A percentile compares a stretch with the other conserved stretches of the same genome.
phyloP scores from a whole-genome alignment of 2,329 filamentous ascomycete genomes.

The Trichoderma semiorbis region DNA sequence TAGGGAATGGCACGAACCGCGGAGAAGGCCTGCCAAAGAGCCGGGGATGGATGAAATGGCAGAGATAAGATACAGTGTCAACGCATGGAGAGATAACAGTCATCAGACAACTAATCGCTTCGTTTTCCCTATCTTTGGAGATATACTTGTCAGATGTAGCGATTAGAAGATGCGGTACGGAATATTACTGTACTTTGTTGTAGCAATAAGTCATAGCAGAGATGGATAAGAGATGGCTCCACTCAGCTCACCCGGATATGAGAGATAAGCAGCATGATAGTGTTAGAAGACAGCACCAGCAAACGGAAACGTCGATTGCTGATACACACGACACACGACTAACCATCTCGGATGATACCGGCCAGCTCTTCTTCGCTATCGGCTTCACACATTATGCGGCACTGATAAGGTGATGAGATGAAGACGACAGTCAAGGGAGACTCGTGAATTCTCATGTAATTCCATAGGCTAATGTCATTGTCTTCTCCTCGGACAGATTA shows the following conservation, averaged over 20 bases:
- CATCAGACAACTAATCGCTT: conserved; percentile 2
- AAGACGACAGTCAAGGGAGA: neutral
- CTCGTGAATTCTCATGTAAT: neutral
- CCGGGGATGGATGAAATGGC: neutral
- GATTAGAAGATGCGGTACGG: neutral
- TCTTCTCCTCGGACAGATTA: neutral
- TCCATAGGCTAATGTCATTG: neutral
- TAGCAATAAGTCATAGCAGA: neutral
- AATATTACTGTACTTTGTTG: neutral
- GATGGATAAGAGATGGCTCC: neutral
- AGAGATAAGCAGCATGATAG: neutral
- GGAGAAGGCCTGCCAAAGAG: neutral
- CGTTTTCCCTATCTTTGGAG: neutral
- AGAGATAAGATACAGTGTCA: conserved; percentile 5
- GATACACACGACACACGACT: neutral
- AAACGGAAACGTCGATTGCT: neutral
- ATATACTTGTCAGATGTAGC: neutral
- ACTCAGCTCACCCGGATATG: neutral
- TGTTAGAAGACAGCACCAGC: neutral
- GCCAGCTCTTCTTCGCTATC: neutral
- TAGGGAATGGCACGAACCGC: neutral
- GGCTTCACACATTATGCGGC: neutral
- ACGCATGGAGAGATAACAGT: neutral
- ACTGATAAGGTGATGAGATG: neutral
- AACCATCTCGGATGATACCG: neutral